Conservation (phyloP, 2,329 filamentous ascomycete species). For the Beauveria medogensis region DNA sequence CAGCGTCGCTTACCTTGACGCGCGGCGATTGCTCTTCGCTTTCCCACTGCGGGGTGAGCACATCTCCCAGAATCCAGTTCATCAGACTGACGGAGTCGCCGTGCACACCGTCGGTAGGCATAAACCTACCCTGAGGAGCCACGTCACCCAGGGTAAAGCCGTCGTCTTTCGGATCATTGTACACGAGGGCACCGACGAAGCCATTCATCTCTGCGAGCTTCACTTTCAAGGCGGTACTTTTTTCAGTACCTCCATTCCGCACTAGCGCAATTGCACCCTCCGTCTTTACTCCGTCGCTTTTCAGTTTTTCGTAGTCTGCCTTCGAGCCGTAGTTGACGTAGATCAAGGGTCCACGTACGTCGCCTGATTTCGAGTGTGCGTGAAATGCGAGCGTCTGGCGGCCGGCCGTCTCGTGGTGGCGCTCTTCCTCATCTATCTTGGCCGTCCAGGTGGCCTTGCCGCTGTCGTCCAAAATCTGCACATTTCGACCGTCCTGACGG, state of each 20-base stretch:
- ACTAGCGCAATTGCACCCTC: slow-evolving; percentile 79
- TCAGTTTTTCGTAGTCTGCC: slow-evolving; percentile 69
- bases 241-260: slow-evolving; percentile 66
- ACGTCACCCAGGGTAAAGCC: slow-evolving; percentile 66
- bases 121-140: slow-evolving; percentile 69
- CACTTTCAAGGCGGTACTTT: slow-evolving; percentile 70
- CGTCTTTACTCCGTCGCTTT: slow-evolving; percentile 63
- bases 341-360: slow-evolving; percentile 76
- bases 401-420: slow-evolving; percentile 52
- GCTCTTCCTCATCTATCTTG: slow-evolving; percentile 68
- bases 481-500: slow-evolving; percentile 62
- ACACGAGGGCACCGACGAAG: slow-evolving; percentile 81
- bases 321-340: slow-evolving; percentile 89
- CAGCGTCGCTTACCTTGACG: slow-evolving; percentile 59
- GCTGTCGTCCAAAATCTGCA: slow-evolving; percentile 69
- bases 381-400: slow-evolving; percentile 76
- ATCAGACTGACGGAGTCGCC: slow-evolving; percentile 72
- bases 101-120: slow-evolving; percentile 76
- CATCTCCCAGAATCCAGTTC: slow-evolving; percentile 80
- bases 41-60: slow-evolving; percentile 82
- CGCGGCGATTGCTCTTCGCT: slow-evolving; percentile 59
- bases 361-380: slow-evolving; percentile 78
- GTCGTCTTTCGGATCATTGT: slow-evolving; percentile 82
- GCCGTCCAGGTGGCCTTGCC: slow-evolving; percentile 67
- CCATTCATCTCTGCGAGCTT: slow-evolving; percentile 84